Percentiles rank a stretch among this genome's conserved stretches.
Conservation (phyloP, 2,329 filamentous ascomycete species). For the Fusarium sambucinum region DNA sequence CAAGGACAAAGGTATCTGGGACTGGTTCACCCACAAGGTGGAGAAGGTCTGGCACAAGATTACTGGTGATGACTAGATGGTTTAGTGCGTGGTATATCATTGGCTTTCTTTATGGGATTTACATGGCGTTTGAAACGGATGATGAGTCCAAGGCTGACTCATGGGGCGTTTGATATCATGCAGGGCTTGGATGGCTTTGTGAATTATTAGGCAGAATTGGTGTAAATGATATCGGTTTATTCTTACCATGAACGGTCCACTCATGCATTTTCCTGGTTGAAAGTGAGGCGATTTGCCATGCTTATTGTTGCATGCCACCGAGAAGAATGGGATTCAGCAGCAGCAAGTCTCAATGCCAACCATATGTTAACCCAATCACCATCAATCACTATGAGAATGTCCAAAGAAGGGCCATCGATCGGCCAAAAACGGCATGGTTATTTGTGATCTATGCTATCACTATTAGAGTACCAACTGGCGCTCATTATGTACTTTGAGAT, state of each 20-base stretch:
- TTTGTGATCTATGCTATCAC: background rate
- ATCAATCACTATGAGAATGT: no score
- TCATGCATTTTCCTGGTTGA: background rate
- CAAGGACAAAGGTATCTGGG: slow-evolving; percentile 59
- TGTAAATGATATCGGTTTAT: slow-evolving; percentile 9
- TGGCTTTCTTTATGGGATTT: slow-evolving; percentile 11
- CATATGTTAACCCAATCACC: no score
- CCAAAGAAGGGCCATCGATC: background rate
- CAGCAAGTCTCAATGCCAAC: background rate
- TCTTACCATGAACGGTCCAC: background rate
- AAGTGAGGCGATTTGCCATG: slow-evolving; percentile 13
- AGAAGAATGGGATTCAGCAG: background rate
- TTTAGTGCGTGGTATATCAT: background rate
- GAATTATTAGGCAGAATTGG: slow-evolving; percentile 6
- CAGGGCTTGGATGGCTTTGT: slow-evolving; percentile 2
- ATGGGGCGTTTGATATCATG: slow-evolving; percentile 23
- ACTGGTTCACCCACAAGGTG: slow-evolving; percentile 65
- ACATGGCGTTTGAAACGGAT: slow-evolving; percentile 28
- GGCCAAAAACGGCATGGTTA: background rate
- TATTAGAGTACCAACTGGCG: background rate
- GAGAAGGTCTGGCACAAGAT: slow-evolving; percentile 61
- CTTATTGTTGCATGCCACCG: background rate
- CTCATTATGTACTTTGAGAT: background rate
- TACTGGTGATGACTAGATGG: slow-evolving; percentile 45
- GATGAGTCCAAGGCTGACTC: slow-evolving; percentile 11